Evolutionary conservation across 768 basidiomycete genomes (phyloP).

Genomic region (Antrodiella citrinella): DNA sequence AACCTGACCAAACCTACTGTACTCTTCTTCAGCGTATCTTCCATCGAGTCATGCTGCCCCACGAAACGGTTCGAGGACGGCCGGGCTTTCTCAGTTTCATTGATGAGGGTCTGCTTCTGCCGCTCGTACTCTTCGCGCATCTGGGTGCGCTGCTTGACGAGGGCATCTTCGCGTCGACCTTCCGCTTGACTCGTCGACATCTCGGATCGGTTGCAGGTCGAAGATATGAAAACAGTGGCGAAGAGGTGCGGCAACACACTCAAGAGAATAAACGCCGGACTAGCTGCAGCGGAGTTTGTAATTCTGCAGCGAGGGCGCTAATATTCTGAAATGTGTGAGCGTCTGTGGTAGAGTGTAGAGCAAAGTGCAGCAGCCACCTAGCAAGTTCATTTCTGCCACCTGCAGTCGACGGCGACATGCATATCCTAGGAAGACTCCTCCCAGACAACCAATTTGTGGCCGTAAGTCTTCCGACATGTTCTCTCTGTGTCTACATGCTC

Average conservation of each 20-base stretch:
- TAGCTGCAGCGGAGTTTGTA: too few species aligned
- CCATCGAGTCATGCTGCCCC: constrained; percentile 90
- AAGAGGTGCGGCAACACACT: too few species aligned
- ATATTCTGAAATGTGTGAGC: too few species aligned
- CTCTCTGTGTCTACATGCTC: not conserved
- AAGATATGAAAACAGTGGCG: too few species aligned
- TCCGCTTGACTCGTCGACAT: constrained; percentile 79
- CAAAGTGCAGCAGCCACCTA: too few species aligned
- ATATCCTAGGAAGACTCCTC: constrained; percentile 79
- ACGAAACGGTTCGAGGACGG: constrained; percentile 86
- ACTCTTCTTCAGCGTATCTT: constrained; percentile 83
- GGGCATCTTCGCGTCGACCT: constrained; percentile 79
- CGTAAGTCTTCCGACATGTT: constrained; percentile 33
- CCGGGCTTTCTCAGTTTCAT: constrained; percentile 88
- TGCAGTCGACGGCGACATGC: constrained; percentile 30
- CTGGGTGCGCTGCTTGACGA: constrained; percentile 74
- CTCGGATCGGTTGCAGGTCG: too few species aligned
- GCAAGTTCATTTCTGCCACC: too few species aligned
- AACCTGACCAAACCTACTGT: constrained; percentile 89
- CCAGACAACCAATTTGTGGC: constrained; percentile 69
- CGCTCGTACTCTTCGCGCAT: constrained; percentile 77
- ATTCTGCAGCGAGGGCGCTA: too few species aligned
- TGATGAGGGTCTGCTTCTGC: constrained; percentile 72
- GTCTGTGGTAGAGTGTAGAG: too few species aligned
- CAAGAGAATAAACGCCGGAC: too few species aligned